Percentiles rank a stretch among this genome's conserved stretches.
Evolutionary conservation across 441 rosid genomes (phyloP).

Genomic region (Melastoma candidum): DNA sequence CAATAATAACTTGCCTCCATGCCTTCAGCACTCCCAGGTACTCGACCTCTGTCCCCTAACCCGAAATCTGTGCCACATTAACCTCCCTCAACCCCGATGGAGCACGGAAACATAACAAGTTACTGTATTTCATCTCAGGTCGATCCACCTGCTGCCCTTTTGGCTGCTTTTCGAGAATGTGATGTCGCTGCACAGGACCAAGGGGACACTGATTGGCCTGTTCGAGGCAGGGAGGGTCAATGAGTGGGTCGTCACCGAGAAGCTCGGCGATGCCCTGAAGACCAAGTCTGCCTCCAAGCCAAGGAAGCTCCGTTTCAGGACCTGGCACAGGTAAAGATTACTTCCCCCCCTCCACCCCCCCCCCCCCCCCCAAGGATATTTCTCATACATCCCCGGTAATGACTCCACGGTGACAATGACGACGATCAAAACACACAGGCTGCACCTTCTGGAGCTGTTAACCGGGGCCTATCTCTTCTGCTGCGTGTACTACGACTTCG

Average conservation of each 20-base stretch:
- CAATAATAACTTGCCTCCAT: slow-evolving; percentile 4
- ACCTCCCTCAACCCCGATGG: too few relatives aligned
- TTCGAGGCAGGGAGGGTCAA: slow-evolving; percentile 1
- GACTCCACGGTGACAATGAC: too few relatives aligned
- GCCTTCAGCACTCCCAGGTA: slow-evolving; percentile 9
- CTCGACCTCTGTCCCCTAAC: not conserved
- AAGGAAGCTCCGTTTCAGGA: not conserved
- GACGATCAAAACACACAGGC: not conserved
- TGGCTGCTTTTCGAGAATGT: slow-evolving; percentile 6
- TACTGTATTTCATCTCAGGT: not conserved
- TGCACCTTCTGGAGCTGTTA: slow-evolving; percentile 4
- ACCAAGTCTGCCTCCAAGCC: not conserved
- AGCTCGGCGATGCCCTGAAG: slow-evolving; percentile 9
- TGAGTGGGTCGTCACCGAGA: slow-evolving; percentile 8
- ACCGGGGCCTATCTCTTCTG: slow-evolving; percentile 5
- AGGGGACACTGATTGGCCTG: slow-evolving; percentile 8
- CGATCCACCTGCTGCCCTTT: slow-evolving; percentile 5
- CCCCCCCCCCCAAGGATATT: too few relatives aligned
- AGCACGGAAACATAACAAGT: not conserved
- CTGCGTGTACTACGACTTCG: slow-evolving; percentile 6
- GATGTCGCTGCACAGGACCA: slow-evolving; percentile 9
- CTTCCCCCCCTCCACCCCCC: not conserved
- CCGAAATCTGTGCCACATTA: not conserved
- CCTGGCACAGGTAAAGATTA: not conserved
- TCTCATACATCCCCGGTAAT: too few relatives aligned